These are phyloP conservation scores for Diaporthe sp. DNA, from an alignment of 2,329 filamentous ascomycete genomes.

Conservation along the genomic window DNA sequence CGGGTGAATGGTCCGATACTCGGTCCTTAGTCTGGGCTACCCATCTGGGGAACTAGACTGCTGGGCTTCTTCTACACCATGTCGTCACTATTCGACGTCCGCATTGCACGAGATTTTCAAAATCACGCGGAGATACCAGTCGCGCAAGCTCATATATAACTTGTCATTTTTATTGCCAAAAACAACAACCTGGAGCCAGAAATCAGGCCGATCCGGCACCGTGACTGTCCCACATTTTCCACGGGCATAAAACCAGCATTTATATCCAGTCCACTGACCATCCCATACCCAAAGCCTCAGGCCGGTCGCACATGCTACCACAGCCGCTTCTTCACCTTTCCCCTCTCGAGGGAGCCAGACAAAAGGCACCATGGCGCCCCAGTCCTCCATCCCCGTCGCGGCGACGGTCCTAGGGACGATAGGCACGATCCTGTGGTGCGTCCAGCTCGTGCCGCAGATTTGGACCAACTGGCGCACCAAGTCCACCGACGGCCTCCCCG, in stretches of 20 bases:
- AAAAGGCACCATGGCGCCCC: constrained; percentile 34
- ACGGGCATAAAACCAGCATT: neutral
- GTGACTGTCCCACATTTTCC: constrained; percentile 11
- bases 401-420: constrained; percentile 47
- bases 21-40: neutral
- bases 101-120: neutral
- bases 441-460: constrained; percentile 61
- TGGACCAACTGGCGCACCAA: constrained; percentile 74
- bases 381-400: constrained; percentile 38
- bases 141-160: neutral
- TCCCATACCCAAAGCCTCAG: neutral
- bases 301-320: neutral
- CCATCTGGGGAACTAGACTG: neutral
- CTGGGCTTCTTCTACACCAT: neutral
- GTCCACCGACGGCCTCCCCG: constrained; percentile 72
- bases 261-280: neutral
- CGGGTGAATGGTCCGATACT: neutral
- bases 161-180: constrained; percentile 21
- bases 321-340: too few species aligned
- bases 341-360: neutral
- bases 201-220: constrained; percentile 17
- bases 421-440: constrained; percentile 56
- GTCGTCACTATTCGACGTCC: neutral
- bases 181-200: neutral
- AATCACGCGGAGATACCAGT: neutral